Evolutionary conservation across 306 rosid genomes (phyloP), one percentile per base, ranked within the genome.

Genomic region (Begonia loranthoides): DNA sequence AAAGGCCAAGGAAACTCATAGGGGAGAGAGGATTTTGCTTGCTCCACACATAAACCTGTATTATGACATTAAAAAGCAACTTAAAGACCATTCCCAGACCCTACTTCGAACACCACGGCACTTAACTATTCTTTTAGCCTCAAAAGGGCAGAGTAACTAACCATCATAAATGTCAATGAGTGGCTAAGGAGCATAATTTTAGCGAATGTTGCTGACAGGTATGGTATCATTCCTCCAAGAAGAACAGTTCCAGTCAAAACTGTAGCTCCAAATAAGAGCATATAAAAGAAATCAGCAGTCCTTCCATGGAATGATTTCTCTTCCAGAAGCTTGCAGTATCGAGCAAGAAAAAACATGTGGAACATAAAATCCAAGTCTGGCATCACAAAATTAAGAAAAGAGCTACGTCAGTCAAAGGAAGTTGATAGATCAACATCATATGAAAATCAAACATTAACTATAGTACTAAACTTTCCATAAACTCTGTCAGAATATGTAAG

Each of bases 311-410:
- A 90, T 5, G 99, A 90, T 74, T 90, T 90, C 85, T 90, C 99
- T 65, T 90, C 99, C 11, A 90, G 86, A 65, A 90, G 99, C 76
- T 90, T 82, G 82, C 95, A 90, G 80, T 86, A 90, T 56, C 99
- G 99, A 13, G 95, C 99, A 60, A 85, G 95, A 54, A 90, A 90
- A 73, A 90, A 90, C 99, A 90, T 90, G 63, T 90, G 95, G 76
- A 90, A 90, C 94, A 90, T 68, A 69, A 90, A 90, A 66, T 90
- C 99, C 86, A 90, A 74, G 62, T 90, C 99, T 90, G 87, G 59
- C 56, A 68, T 55, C 57, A 60, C 47, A 63, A 64, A 50, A 45
- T 61, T 55, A 63, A 41, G 61, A 56, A 28, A 28, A 28, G 4
- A 28, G 5, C 4, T n/a, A n/a, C n/a, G n/a, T n/a, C 4, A 28